Evolutionary conservation across 495 filamentous ascomycete species (phyloP).

Genomic region (Neurospora terricola): DNA sequence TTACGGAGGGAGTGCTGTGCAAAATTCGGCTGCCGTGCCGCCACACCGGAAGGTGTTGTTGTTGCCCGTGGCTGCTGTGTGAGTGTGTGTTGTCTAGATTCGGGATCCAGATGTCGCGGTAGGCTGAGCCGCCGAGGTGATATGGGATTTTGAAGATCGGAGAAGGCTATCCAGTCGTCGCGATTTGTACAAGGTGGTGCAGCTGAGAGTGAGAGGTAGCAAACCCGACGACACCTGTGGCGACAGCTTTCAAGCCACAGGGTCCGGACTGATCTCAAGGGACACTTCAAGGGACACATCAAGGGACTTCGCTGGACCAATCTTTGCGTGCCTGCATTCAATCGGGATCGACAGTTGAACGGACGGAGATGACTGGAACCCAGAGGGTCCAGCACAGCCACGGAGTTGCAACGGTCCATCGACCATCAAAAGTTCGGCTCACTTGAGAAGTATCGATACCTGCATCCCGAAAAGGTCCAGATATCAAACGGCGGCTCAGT

Average conservation of each 20-base stretch:
- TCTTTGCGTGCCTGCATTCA: not conserved
- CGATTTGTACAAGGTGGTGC: not conserved
- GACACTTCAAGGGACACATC: not conserved
- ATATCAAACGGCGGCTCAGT: not conserved
- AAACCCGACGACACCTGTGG: not conserved
- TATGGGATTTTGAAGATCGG: not conserved
- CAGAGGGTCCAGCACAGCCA: constrained; percentile 4
- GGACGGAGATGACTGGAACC: not conserved
- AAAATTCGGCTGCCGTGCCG: not conserved
- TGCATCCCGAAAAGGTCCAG: not conserved
- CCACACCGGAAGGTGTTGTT: not conserved
- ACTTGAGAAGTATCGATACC: not conserved
- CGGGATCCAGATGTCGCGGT: not conserved
- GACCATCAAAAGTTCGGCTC: not conserved
- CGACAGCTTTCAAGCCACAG: not conserved
- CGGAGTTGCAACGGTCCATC: not conserved
- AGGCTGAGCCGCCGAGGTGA: not conserved
- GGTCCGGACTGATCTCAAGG: not conserved
- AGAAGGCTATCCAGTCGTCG: not conserved
- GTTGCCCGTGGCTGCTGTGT: not conserved
- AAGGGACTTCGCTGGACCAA: not conserved
- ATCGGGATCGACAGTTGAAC: not conserved
- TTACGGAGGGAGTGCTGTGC: not conserved
- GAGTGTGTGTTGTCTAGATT: not conserved
- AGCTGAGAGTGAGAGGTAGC: not conserved